Evolutionary conservation across 23 red algal genomes (phyloP).

Genomic region (Cyanidiococcus yangmingshanensis): DNA sequence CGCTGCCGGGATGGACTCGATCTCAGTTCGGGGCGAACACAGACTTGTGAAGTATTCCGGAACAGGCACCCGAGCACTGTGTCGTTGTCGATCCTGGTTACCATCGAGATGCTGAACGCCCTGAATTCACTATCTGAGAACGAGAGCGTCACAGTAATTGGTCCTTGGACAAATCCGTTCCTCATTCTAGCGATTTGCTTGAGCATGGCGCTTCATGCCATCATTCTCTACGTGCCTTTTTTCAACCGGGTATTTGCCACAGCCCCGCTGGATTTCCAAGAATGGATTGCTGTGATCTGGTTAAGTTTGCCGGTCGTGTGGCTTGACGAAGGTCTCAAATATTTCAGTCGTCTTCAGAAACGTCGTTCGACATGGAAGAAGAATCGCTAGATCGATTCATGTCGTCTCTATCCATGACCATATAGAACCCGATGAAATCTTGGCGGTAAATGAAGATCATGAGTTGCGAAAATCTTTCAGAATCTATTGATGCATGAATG

Average conservation of each 20-base stretch:
- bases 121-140: constrained; percentile 91
- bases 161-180: constrained; percentile 67
- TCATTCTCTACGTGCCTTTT: constrained; percentile 75
- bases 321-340: constrained; percentile 86
- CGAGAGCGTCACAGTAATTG: constrained; percentile 60
- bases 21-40: constrained; percentile 6
- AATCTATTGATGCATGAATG: too few species aligned
- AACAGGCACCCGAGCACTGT: constrained; percentile 60
- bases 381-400: background rate
- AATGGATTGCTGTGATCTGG: constrained; percentile 70
- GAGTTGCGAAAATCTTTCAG: too few species aligned
- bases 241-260: constrained; percentile 82
- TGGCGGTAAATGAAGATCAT: too few species aligned
- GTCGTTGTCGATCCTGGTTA: constrained; percentile 72
- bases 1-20: constrained; percentile 32
- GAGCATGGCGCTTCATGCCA: constrained; percentile 65
- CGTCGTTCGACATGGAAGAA: background rate
- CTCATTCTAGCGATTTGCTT: constrained; percentile 65
- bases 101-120: constrained; percentile 97
- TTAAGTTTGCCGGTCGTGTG: constrained; percentile 73
- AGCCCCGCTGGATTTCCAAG: constrained; percentile 51
- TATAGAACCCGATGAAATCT: too few species aligned
- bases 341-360: background rate
- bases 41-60: constrained; percentile 59
- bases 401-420: too few species aligned